Conservation (phyloP, 495 filamentous ascomycete genomes). For the Podospora sp. region DNA sequence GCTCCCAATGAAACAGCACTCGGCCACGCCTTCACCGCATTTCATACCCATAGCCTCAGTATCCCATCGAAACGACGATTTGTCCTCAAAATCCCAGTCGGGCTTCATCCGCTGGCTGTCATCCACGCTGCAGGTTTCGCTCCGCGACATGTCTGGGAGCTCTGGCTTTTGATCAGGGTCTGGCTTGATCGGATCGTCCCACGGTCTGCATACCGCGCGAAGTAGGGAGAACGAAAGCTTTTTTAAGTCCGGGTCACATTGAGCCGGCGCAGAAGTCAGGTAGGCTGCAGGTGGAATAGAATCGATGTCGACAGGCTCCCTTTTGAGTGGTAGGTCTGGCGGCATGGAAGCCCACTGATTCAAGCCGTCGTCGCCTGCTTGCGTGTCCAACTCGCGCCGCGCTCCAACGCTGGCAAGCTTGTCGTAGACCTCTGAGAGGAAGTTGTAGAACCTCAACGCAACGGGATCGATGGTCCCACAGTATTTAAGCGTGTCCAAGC, state of each 20-base stretch:
- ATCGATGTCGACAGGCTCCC: neutral
- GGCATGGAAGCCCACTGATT: conserved; percentile 28
- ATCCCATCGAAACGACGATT: conserved; percentile 23
- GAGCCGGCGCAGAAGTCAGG: conserved; percentile 23
- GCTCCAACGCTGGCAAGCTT: conserved; percentile 2
- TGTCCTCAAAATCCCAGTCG: neutral
- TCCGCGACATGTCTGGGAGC: neutral
- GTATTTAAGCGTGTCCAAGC: conserved; percentile 31
- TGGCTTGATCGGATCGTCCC: conserved; percentile 17
- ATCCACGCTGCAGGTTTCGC: neutral
- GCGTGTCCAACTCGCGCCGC: no score
- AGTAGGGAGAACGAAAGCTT: conserved; percentile 21
- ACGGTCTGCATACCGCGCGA: conserved; percentile 30
- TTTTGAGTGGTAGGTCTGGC: conserved; percentile 16
- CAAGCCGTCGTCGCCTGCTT: conserved; percentile 17
- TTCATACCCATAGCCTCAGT: conserved; percentile 17
- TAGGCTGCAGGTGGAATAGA: conserved; percentile 12
- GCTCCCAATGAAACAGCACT: conserved; percentile 28
- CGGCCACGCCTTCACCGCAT: neutral
- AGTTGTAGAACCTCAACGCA: conserved; percentile 27
- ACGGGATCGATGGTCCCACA: conserved; percentile 30
- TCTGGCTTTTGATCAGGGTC: neutral
- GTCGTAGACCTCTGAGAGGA: conserved; percentile 28
- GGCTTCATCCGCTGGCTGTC: neutral
- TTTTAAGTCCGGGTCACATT: conserved; percentile 12